phyloP scores from a whole-genome alignment of 2,329 filamentous ascomycete species.

The Fusarium hainanense region DNA sequence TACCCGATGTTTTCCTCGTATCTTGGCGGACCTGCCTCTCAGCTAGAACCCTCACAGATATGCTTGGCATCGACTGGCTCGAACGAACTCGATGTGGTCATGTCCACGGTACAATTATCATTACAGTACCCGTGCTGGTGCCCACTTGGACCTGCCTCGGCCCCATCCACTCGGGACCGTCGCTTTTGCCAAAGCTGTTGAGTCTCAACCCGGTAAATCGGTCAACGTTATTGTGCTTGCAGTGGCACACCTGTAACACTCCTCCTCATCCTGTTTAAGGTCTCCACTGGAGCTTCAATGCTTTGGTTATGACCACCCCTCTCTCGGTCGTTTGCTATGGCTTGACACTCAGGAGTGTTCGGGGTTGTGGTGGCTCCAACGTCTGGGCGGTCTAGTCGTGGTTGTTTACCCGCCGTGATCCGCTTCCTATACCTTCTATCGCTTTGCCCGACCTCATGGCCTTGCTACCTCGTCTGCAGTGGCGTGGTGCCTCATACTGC shows the following conservation, averaged over 20 bases:
- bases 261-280: not conserved
- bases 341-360: conserved; percentile 9
- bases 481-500: conserved; percentile 24
- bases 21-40: not conserved
- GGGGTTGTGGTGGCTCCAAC: conserved; percentile 10
- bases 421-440: conserved; percentile 22
- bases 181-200: not conserved
- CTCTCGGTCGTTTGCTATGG: not conserved
- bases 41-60: not conserved
- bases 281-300: not conserved
- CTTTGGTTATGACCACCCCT: conserved; percentile 31
- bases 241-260: conserved; percentile 1
- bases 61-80: not conserved
- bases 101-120: not conserved
- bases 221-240: conserved; percentile 4
- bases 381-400: conserved; percentile 19
- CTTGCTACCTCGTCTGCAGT: conserved; percentile 17
- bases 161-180: conserved; percentile 26
- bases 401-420: conserved; percentile 3
- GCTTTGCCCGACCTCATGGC: conserved; percentile 31
- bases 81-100: not conserved
- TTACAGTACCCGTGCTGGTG: not conserved
- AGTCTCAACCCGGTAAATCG: conserved; percentile 2
- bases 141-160: conserved; percentile 11
- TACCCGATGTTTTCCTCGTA: not conserved